Percentiles rank a stretch among this genome's conserved stretches.
Evolutionary conservation across 805 yeast species (phyloP).

Genomic region (Cyberlindnera lachancei): DNA sequence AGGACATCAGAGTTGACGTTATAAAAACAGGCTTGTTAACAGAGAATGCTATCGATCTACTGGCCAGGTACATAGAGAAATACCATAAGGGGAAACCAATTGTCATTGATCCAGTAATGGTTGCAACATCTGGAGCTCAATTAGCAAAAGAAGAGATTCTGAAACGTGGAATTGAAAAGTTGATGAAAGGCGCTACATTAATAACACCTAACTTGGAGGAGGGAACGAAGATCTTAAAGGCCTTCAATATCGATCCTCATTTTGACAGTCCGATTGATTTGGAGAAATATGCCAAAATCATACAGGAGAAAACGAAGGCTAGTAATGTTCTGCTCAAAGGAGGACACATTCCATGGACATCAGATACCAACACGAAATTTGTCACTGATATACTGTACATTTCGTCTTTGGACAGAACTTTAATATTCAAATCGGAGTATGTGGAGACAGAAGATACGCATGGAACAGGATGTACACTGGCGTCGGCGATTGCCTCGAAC

Average conservation of each 20-base stretch:
- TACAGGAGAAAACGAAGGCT: slow-evolving; percentile 35
- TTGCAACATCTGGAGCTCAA: slow-evolving; percentile 68
- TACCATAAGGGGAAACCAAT: slow-evolving; percentile 29
- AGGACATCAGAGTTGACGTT: slow-evolving; percentile 56
- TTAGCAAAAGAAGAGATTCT: slow-evolving; percentile 44
- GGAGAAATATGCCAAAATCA: slow-evolving; percentile 29
- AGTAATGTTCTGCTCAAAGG: slow-evolving; percentile 65
- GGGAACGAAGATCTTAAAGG: slow-evolving; percentile 37
- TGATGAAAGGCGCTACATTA: slow-evolving; percentile 48
- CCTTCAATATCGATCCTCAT: slow-evolving; percentile 23
- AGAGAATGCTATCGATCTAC: slow-evolving; percentile 23
- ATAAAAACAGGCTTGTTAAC: slow-evolving; percentile 68
- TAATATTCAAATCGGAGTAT: slow-evolving; percentile 38
- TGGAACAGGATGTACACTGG: slow-evolving; percentile 88
- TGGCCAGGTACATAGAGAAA: slow-evolving; percentile 48
- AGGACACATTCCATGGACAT: slow-evolving; percentile 57
- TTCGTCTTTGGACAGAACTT: neutral
- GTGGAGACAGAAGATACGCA: slow-evolving; percentile 54
- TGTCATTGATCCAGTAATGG: slow-evolving; percentile 79
- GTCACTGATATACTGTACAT: slow-evolving; percentile 51
- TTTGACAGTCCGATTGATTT: slow-evolving; percentile 34
- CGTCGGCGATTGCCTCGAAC: slow-evolving; percentile 73
- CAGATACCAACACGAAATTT: slow-evolving; percentile 20
- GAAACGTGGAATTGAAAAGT: slow-evolving; percentile 30
- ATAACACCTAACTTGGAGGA: slow-evolving; percentile 75